Evolutionary conservation across 2,329 filamentous ascomycete species (phyloP).

Genomic region (Dactylellina parvicollis): DNA sequence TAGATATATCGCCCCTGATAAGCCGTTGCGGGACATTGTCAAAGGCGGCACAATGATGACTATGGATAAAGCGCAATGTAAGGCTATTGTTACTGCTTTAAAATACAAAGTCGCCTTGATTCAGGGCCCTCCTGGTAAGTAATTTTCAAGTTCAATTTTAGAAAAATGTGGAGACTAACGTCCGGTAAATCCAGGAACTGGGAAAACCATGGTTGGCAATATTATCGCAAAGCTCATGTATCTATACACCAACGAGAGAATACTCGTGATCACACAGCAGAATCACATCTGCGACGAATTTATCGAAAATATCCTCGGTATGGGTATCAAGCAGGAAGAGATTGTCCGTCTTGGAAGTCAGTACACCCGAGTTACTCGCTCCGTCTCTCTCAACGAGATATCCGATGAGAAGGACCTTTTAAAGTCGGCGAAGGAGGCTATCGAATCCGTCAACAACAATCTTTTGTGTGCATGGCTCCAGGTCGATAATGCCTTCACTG

Average conservation of each 20-base stretch:
- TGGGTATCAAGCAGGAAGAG: constrained; percentile 65
- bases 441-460: not conserved
- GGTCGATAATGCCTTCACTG: constrained; percentile 25
- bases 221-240: constrained; percentile 70
- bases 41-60: constrained; percentile 58
- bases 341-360: constrained; percentile 75
- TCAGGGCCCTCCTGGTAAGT: constrained; percentile 72
- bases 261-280: constrained; percentile 75
- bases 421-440: constrained; percentile 11
- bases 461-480: constrained; percentile 15
- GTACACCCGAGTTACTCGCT: constrained; percentile 62
- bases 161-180: not conserved
- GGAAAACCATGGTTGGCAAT: constrained; percentile 78
- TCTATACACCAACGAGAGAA: constrained; percentile 64
- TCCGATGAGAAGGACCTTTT: constrained; percentile 24
- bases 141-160: constrained; percentile 25
- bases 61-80: constrained; percentile 68
- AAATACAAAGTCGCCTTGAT: constrained; percentile 69
- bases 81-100: constrained; percentile 69
- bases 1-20: constrained; percentile 58
- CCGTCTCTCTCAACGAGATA: constrained; percentile 58
- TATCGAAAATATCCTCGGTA: constrained; percentile 70
- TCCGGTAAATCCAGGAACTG: constrained; percentile 64
- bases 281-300: constrained; percentile 76
- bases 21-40: constrained; percentile 9